Evolutionary conservation across 83 land plant species (phyloP).

Genomic region (Diphasiastrum complanatum): DNA sequence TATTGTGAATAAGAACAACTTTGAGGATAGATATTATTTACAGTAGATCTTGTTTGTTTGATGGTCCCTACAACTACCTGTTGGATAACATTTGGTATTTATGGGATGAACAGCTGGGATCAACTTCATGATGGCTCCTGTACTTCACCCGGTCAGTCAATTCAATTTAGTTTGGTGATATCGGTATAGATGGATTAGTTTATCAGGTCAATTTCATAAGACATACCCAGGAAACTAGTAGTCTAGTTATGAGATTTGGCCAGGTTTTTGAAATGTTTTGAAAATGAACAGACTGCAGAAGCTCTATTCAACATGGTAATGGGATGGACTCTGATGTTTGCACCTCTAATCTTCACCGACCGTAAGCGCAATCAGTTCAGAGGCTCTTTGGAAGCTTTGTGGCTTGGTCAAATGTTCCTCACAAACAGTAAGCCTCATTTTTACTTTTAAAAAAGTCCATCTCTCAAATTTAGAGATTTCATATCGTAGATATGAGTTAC

Average conservation of each 20-base stretch:
- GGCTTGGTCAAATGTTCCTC: constrained; percentile 89
- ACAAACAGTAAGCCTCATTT: constrained; percentile 72
- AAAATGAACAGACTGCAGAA: constrained; percentile 53
- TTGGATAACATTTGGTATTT: constrained; percentile 6
- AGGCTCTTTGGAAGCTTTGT: constrained; percentile 71
- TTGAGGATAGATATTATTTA: too few species aligned
- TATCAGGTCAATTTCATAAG: too few species aligned
- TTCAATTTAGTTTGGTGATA: neutral
- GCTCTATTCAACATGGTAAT: constrained; percentile 92
- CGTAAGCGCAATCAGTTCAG: constrained; percentile 47
- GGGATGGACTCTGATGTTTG: constrained; percentile 93
- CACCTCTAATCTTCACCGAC: constrained; percentile 90
- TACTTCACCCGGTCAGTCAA: constrained; percentile 79
- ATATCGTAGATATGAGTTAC: too few species aligned
- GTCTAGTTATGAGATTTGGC: neutral
- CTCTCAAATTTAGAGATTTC: too few species aligned
- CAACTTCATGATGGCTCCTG: constrained; percentile 73
- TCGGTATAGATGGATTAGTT: constrained; percentile 3
- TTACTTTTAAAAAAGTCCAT: too few species aligned
- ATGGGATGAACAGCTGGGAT: constrained; percentile 83
- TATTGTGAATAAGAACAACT: too few species aligned
- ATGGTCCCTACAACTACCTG: neutral
- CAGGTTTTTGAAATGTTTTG: neutral
- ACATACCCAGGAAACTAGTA: too few species aligned
- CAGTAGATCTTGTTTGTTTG: neutral